Conservation (phyloP, 164 flowering plant genomes). For the Tetracentron sinense region DNA sequence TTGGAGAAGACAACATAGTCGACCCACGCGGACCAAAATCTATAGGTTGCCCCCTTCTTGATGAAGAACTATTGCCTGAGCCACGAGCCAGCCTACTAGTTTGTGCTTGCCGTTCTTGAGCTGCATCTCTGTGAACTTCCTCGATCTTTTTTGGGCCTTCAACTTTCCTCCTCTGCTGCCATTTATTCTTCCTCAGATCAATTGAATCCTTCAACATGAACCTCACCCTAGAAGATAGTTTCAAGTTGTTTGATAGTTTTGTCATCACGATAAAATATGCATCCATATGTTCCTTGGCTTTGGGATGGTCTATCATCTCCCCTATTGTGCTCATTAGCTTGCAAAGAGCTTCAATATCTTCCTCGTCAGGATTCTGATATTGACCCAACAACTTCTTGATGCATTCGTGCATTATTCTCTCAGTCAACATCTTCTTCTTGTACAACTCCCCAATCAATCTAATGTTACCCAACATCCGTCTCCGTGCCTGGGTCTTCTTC, state of each 20-base stretch:
- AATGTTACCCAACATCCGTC: slow-evolving; percentile 85
- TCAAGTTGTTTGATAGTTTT: slow-evolving; percentile 48
- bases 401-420: slow-evolving; percentile 86
- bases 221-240: slow-evolving; percentile 66
- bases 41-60: slow-evolving; percentile 46
- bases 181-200: slow-evolving; percentile 69
- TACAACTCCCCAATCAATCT: slow-evolving; percentile 80
- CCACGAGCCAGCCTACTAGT: slow-evolving; percentile 47
- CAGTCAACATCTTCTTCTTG: slow-evolving; percentile 85
- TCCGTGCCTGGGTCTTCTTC: slow-evolving; percentile 54
- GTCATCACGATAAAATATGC: slow-evolving; percentile 57
- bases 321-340: slow-evolving; percentile 84
- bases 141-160: slow-evolving; percentile 82
- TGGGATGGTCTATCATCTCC: slow-evolving; percentile 64
- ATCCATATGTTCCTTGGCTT: slow-evolving; percentile 61
- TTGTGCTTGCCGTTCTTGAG: slow-evolving; percentile 65
- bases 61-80: slow-evolving; percentile 35
- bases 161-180: slow-evolving; percentile 80
- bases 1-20: slow-evolving; percentile 40
- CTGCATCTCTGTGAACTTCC: slow-evolving; percentile 78
- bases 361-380: slow-evolving; percentile 59
- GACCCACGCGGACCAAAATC: slow-evolving; percentile 56
- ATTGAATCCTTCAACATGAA: slow-evolving; percentile 73
- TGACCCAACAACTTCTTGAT: slow-evolving; percentile 67
- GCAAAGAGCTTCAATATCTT: slow-evolving; percentile 68